Conservation (phyloP, 768 basidiomycete species). For the Mycena polygramma region DNA sequence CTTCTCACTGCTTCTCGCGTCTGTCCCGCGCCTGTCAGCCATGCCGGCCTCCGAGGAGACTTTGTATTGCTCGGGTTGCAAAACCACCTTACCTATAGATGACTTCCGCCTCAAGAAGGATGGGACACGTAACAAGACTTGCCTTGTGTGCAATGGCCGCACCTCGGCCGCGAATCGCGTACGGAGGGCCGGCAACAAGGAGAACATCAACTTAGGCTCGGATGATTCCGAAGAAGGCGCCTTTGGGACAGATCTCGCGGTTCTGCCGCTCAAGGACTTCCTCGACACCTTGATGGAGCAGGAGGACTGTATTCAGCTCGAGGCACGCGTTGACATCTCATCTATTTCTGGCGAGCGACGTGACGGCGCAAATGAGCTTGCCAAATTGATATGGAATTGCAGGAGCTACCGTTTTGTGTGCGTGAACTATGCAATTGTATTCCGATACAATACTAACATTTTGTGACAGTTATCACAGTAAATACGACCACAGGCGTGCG, state of each 20-base stretch:
- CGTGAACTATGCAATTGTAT: too few species aligned
- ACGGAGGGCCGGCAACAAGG: background rate
- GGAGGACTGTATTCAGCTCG: too few species aligned
- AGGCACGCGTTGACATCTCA: too few species aligned
- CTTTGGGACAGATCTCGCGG: conserved; percentile 7
- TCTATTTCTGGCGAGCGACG: too few species aligned
- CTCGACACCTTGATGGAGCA: too few species aligned
- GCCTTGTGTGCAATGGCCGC: background rate
- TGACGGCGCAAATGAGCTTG: too few species aligned
- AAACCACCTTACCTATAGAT: background rate
- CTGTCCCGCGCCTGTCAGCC: background rate
- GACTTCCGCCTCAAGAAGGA: background rate
- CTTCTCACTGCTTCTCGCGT: background rate
- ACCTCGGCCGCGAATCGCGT: background rate
- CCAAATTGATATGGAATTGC: too few species aligned
- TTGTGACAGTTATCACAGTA: too few species aligned
- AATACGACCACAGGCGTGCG: too few species aligned
- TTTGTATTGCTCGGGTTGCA: background rate
- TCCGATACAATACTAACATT: too few species aligned
- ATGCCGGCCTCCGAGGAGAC: conserved; percentile 1
- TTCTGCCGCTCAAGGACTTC: too few species aligned
- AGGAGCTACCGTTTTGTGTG: too few species aligned
- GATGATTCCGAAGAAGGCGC: background rate
- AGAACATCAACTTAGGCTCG: background rate
- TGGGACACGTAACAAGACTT: background rate